These are phyloP conservation scores for Bacterosira constricta DNA, from an alignment of 108 stramenopile genomes.

Conservation along the genomic window DNA sequence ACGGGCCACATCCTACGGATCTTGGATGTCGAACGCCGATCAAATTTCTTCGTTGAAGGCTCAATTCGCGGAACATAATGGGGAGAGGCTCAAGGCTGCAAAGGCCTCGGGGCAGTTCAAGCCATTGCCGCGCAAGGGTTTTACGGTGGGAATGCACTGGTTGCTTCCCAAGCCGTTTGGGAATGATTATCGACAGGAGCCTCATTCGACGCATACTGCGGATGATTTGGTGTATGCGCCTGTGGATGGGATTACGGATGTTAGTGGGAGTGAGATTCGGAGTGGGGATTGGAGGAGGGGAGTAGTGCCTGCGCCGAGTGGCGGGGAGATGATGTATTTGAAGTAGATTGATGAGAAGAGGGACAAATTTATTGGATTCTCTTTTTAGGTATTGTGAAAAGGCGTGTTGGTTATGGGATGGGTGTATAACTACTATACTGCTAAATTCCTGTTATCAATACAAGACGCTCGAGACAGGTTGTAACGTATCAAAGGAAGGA, in stretches of 20 bases:
- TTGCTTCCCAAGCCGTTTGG: constrained; percentile 93
- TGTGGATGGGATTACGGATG: constrained; percentile 73
- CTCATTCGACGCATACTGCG: constrained; percentile 74
- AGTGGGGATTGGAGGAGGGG: constrained; percentile 82
- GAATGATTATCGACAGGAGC: constrained; percentile 85
- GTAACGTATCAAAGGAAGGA: too few species aligned
- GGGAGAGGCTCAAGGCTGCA: constrained; percentile 73
- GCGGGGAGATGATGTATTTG: constrained; percentile 86
- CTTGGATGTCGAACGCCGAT: constrained; percentile 52
- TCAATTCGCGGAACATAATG: constrained; percentile 61
- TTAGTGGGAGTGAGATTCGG: constrained; percentile 57
- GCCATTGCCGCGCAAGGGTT: constrained; percentile 85
- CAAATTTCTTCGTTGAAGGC: constrained; percentile 40
- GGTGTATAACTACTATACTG: neutral
- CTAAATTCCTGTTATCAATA: neutral
- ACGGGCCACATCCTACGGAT: constrained; percentile 9
- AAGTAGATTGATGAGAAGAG: constrained; percentile 48
- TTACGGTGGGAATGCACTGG: constrained; percentile 92
- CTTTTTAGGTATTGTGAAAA: too few species aligned
- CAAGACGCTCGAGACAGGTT: too few species aligned
- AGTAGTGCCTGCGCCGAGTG: constrained; percentile 77
- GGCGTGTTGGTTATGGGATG: neutral
- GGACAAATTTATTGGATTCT: too few species aligned
- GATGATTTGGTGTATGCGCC: constrained; percentile 83
- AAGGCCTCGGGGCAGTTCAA: constrained; percentile 77